A percentile compares a stretch with the other conserved stretches of the same genome.
Evolutionary conservation across 306 rosid genomes (phyloP).

Genomic region (Trichosanthes cucumerina): DNA sequence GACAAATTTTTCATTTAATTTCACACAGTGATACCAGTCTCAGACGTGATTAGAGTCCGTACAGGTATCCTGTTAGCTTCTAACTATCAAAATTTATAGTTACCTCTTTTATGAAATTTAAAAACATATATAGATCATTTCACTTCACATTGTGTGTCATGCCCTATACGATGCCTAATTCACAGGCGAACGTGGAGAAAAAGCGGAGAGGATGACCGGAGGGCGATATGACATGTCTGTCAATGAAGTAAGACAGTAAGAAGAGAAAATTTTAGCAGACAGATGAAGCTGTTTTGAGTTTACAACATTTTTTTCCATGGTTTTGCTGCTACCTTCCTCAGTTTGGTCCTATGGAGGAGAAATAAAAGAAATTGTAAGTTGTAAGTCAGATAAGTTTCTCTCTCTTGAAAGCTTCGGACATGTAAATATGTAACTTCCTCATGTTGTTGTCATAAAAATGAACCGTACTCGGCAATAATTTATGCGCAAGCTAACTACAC

Average conservation of each 20-base stretch:
- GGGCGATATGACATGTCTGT: slow-evolving; percentile 36
- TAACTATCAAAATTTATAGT: slow-evolving; percentile 3
- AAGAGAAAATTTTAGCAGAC: background rate
- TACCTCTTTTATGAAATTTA: too few species aligned
- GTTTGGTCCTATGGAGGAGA: background rate
- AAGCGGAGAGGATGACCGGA: slow-evolving; percentile 74
- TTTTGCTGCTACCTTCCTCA: background rate
- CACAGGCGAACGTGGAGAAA: slow-evolving; percentile 80
- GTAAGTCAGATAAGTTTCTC: background rate
- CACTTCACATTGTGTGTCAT: background rate
- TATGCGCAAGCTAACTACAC: background rate
- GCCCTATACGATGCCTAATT: background rate
- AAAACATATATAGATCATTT: background rate
- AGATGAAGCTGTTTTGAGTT: background rate
- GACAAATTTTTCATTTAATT: slow-evolving; percentile 16
- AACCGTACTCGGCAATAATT: background rate
- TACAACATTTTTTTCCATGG: background rate
- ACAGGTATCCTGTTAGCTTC: slow-evolving; percentile 44
- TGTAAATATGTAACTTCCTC: background rate
- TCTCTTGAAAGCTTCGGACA: background rate
- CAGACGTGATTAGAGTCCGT: slow-evolving; percentile 76
- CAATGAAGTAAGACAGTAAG: slow-evolving; percentile 9
- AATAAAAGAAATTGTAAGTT: background rate
- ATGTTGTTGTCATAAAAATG: background rate
- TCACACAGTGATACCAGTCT: slow-evolving; percentile 69